These are phyloP conservation scores for Moesziomyces parantarcticus DNA, from an alignment of 1,284 basidiomycete genomes.

Conservation along the genomic window DNA sequence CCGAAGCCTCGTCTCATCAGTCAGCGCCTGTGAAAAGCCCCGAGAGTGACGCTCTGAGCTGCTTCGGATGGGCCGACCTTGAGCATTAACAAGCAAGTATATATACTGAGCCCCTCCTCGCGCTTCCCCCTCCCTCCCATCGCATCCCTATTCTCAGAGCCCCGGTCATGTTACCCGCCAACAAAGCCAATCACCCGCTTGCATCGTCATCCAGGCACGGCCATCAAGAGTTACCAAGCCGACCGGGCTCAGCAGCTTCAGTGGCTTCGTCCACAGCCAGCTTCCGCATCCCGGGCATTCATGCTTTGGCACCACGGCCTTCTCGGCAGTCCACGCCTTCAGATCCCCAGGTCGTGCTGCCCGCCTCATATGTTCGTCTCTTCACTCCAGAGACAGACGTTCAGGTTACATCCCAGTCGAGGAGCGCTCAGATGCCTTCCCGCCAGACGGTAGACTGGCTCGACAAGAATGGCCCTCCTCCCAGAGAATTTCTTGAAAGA, in stretches of 20 bases:
- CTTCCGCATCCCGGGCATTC: slow-evolving; percentile 37
- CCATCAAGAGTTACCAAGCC: not conserved
- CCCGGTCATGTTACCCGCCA: slow-evolving; percentile 9
- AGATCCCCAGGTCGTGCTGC: not conserved
- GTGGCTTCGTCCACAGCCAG: slow-evolving; percentile 27
- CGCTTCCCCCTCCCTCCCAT: not conserved
- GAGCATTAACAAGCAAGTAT: slow-evolving; percentile 1
- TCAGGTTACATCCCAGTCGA: too few species aligned
- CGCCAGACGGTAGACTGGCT: slow-evolving; percentile 12
- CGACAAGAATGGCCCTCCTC: slow-evolving; percentile 12
- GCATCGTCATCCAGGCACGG: not conserved
- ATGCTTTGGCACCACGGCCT: not conserved
- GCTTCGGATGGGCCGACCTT: slow-evolving; percentile 23
- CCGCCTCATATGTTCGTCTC: slow-evolving; percentile 11
- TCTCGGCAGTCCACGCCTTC: not conserved
- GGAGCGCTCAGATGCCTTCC: too few species aligned
- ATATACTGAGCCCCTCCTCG: slow-evolving; percentile 7
- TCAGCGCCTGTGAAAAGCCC: too few species aligned
- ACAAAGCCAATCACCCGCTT: not conserved
- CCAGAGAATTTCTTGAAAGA: slow-evolving; percentile 11
- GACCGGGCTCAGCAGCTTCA: slow-evolving; percentile 16
- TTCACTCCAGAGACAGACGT: slow-evolving; percentile 21
- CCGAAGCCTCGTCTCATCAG: slow-evolving; percentile 10
- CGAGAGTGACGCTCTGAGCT: too few species aligned
- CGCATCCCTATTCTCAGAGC: not conserved